These are phyloP conservation scores for Diaporthe vaccinii DNA, from an alignment of 2,329 filamentous ascomycete genomes.

Conservation along the genomic window DNA sequence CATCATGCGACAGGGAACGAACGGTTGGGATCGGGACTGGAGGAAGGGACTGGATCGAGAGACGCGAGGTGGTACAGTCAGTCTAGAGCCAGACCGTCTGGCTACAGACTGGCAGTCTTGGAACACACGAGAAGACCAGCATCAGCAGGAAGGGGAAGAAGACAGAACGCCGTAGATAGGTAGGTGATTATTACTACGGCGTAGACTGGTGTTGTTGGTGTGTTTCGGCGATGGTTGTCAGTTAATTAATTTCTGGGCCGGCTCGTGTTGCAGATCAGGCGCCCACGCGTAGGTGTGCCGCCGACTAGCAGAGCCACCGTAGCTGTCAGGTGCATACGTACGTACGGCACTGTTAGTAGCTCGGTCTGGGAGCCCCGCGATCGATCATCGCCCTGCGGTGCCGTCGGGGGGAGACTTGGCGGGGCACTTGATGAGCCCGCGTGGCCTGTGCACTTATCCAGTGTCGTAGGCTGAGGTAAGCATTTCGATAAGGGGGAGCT, in stretches of 20 bases:
- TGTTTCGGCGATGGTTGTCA: constrained; percentile 25
- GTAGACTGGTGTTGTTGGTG: constrained; percentile 3
- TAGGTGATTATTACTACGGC: background rate
- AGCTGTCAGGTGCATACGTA: constrained; percentile 1
- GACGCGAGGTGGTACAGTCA: background rate
- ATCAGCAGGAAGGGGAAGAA: background rate
- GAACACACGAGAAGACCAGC: background rate
- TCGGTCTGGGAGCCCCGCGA: constrained; percentile 10
- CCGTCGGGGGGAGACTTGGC: constrained; percentile 9
- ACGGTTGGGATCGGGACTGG: background rate
- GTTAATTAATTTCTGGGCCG: constrained; percentile 31
- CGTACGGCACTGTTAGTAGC: background rate
- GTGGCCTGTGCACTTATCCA: constrained; percentile 21
- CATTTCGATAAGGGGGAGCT: background rate
- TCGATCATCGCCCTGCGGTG: constrained; percentile 14
- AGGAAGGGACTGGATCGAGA: background rate
- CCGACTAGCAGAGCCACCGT: background rate
- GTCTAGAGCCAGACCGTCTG: constrained; percentile 17
- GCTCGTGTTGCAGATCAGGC: constrained; percentile 35
- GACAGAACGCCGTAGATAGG: background rate
- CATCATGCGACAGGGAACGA: constrained; percentile 7
- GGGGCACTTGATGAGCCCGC: constrained; percentile 14
- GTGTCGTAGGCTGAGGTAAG: background rate
- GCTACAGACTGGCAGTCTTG: constrained; percentile 23
- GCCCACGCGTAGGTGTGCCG: constrained; percentile 27